Conservation (phyloP, 192 early-diverging fungal genomes). For the Coemansia sp. region DNA sequence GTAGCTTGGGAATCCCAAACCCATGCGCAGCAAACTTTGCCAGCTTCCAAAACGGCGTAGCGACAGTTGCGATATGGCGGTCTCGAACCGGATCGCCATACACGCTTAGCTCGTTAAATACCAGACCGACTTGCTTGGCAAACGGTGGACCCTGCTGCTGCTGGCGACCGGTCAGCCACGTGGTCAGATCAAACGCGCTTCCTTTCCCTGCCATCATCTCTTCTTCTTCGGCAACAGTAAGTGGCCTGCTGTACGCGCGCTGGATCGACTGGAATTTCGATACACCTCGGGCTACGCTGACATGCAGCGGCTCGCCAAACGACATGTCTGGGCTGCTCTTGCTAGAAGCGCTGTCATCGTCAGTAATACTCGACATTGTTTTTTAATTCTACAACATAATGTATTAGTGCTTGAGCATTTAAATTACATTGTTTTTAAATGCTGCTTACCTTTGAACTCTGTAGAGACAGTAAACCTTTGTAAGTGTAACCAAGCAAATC, state of each 20-base stretch:
- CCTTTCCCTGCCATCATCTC: constrained; percentile 10
- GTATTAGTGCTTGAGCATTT: no score
- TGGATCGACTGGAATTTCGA: constrained; percentile 41
- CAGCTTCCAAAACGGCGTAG: constrained; percentile 42
- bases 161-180: constrained; percentile 37
- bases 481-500: no score
- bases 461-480: no score
- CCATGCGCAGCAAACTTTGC: constrained; percentile 18
- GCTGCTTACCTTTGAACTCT: no score
- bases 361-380: neutral
- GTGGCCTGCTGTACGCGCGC: constrained; percentile 41
- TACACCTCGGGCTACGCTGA: constrained; percentile 38
- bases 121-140: constrained; percentile 52
- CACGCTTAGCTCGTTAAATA: constrained; percentile 38
- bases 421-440: no score
- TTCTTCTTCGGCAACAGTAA: constrained; percentile 26
- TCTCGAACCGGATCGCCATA: constrained; percentile 35
- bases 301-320: constrained; percentile 52
- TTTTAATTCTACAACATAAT: no score
- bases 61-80: constrained; percentile 41
- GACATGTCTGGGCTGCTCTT: constrained; percentile 15
- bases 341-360: neutral
- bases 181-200: constrained; percentile 25
- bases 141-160: constrained; percentile 38
- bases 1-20: constrained; percentile 12